These are phyloP conservation scores for Globisporangium echinulatum DNA, from an alignment of 352 stramenopile genomes.

Conservation along the genomic window DNA sequence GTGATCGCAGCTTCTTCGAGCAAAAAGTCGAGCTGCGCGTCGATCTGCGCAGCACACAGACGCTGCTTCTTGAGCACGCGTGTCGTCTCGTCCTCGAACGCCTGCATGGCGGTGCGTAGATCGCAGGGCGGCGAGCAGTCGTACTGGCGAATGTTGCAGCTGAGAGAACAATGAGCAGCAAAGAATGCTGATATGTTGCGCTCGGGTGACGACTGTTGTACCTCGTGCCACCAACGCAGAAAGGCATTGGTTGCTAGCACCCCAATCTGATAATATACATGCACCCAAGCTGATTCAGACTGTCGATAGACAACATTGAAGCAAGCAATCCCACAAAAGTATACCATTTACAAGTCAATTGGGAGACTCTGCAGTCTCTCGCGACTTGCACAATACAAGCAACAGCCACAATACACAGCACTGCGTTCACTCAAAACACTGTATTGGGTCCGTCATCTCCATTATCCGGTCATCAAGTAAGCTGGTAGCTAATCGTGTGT, in stretches of 20 bases:
- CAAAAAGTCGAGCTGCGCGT: conserved; percentile 55
- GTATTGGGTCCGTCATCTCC: no score
- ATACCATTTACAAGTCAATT: neutral
- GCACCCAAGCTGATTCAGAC: neutral
- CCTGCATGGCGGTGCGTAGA: conserved; percentile 30
- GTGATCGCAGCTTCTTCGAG: conserved; percentile 52
- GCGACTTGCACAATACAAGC: neutral
- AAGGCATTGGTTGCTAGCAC: neutral
- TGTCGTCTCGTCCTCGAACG: conserved; percentile 48
- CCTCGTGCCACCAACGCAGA: neutral
- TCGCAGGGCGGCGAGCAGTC: neutral
- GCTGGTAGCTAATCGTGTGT: neutral
- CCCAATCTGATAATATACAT: neutral
- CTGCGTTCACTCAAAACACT: no score
- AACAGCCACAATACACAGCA: neutral
- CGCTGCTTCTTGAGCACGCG: conserved; percentile 73
- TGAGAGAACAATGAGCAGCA: neutral
- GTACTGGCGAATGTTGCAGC: neutral
- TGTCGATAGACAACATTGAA: neutral
- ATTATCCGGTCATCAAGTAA: neutral
- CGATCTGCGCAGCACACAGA: conserved; percentile 47
- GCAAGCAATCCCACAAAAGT: no score
- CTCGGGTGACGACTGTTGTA: neutral
- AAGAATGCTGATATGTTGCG: neutral
- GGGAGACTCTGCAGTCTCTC: neutral